Base-by-base conservation (phyloP, 495 filamentous ascomycete genomes). In the Daldinia loculata region DNA sequence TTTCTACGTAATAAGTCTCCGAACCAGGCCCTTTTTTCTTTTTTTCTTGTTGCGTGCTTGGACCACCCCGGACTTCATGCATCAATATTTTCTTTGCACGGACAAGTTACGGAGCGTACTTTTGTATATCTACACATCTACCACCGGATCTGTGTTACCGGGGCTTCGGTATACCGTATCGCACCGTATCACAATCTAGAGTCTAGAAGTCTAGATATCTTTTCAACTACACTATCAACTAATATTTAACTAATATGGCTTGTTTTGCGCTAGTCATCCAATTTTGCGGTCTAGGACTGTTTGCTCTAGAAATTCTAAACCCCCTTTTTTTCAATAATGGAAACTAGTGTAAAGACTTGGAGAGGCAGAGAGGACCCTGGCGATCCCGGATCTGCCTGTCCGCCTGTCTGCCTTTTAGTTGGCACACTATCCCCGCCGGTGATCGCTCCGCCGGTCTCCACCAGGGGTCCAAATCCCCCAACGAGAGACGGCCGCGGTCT, bases 381-480 rank as follows among this genome's bases (percentile, higher is more conserved):
- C 64, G 65, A 72, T 72, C 64, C 60, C 30, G 64, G 65, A 72
- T 69, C 66, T 72, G 56, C 61, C 58, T 66, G 61, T 69, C 70
- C 66, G 24, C 61, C 4, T 6, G 24, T 26, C 24, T 29, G 27
- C 27, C 27, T 22, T 61, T 55, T 62, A 51, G n/a, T 51, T 72
- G 24, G 60, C 61, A 17, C 32, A 6, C 29, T 59, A 61, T 65
- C 64, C 60, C 69, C 69, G 56, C 69, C 69, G 69, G 55, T 65
- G 56, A 72, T 72, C 69, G 64, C 64, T 68, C 64, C 61, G 64
- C 56, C 22, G 63, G 67, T 58, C 60, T 36, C 63, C 61, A 58
- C 45, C 38, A 51, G 43, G 60, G 64, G 59, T 67, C 60, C 55
- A 39, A 48, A 29, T 61, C 9, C 64, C 59, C 48, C 57, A 67